Evolutionary conservation across 208 protist genomes (phyloP), one percentile per base, ranked within the genome.

Genomic region (Crithidia expoeki): DNA sequence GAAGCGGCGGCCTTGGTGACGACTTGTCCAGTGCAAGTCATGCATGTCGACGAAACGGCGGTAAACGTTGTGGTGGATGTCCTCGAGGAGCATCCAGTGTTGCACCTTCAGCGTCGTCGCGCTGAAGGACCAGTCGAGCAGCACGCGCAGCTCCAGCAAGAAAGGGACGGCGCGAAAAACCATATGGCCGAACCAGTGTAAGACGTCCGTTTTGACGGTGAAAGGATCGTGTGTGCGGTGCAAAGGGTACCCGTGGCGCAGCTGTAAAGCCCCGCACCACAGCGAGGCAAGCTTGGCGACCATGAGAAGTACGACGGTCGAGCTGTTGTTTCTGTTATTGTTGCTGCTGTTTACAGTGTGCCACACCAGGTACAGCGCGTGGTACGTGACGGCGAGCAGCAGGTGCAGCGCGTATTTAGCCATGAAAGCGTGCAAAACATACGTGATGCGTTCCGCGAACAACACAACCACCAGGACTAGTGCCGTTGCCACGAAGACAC

Each of bases 51-150:
- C 80, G 52, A 78, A 88, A n/a, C 88, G 82, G 32, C 67, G 51
- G 67, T 88, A 90, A 30, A 93, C 61, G 19, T 36, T 76, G 72
- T 89, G 69, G 68, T 89, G 81, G 23, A 92, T 70, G 69, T 93
- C 91, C 68, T 96, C 91, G 12, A 96, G 64, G 9, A 91, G 80
- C 76, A 92, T 78, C 86, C 89, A 96, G 44, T 94, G 74, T 63
- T 89, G 79, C 40, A 91, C 66, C 71, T 88, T 86, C 32, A 96
- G 60, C 46, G 83, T 65, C 10, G 91, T 96, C 7, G 61, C 42
- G 30, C 80, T 84, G 61, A 80, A 87, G 2, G 83, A 78, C 91
- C 91, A 96, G 53, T 96, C 91, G 0, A 96, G 80, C 28, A 94
- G 72, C 12, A 89, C 71, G 27, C 84, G 78, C 56, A 93, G 58